Conservation (phyloP, 495 filamentous ascomycete species). For the Neurospora intermedia region DNA sequence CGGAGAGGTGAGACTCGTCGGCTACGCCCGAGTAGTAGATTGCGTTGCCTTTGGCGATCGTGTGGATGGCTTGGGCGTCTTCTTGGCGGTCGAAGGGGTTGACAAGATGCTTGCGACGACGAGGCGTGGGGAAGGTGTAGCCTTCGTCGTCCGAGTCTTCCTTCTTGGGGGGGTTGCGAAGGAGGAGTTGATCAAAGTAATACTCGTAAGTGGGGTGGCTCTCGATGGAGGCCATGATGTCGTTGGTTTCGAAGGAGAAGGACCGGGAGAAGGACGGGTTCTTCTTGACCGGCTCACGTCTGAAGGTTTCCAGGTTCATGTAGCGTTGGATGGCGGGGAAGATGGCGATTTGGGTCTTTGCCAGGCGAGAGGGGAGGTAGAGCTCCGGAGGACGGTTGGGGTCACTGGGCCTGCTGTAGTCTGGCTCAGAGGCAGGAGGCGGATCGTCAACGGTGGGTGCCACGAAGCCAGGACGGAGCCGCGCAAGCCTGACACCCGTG, state of each 20-base stretch:
- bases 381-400: conserved; percentile 1
- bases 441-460: not conserved
- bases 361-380: conserved; percentile 21
- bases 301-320: conserved; percentile 2
- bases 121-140: not conserved
- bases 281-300: conserved; percentile 19
- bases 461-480: not conserved
- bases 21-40: not conserved
- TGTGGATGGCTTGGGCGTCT: not conserved
- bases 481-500: not conserved
- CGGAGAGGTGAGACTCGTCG: not conserved
- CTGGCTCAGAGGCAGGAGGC: not conserved
- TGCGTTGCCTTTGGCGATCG: not conserved
- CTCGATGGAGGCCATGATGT: not conserved
- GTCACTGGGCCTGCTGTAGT: not conserved
- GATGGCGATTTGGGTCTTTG: conserved; percentile 29
- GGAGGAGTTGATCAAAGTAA: not conserved
- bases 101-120: not conserved
- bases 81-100: not conserved
- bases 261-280: conserved; percentile 11
- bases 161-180: not conserved
- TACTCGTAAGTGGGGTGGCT: not conserved
- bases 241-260: not conserved
- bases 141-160: not conserved
- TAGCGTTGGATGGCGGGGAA: conserved; percentile 30